phyloP scores from a whole-genome alignment of 768 basidiomycete genomes.

The Rubroboletus pulcherrimus region DNA sequence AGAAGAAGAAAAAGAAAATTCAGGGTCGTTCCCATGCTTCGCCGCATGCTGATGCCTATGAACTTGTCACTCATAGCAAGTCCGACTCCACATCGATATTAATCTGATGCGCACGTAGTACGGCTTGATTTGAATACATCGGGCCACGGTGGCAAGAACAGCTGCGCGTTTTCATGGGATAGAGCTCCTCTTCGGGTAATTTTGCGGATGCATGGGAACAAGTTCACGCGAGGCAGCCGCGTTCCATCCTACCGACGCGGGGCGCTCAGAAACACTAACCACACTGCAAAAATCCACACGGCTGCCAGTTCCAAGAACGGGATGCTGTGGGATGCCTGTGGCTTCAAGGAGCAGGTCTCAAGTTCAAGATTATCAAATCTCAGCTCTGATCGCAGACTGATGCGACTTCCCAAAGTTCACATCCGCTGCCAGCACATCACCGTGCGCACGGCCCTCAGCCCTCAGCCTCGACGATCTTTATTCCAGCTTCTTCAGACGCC shows the following conservation, averaged over 20 bases:
- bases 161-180: too few relatives aligned
- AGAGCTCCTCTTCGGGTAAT: too few relatives aligned
- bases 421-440: neutral
- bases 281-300: neutral
- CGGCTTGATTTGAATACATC: neutral
- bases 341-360: neutral
- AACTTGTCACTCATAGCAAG: neutral
- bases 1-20: too few relatives aligned
- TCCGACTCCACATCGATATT: neutral
- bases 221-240: neutral
- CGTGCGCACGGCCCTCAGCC: conserved; percentile 4
- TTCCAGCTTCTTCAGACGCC: neutral
- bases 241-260: neutral
- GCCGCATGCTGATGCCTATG: neutral
- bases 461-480: conserved; percentile 1
- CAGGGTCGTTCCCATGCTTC: too few relatives aligned
- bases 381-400: neutral
- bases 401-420: neutral
- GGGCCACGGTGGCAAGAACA: too few relatives aligned
- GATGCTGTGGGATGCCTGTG: neutral
- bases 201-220: neutral
- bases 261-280: neutral
- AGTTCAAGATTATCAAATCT: neutral
- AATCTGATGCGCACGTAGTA: neutral
- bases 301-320: neutral